A percentile compares a stretch with the other conserved stretches of the same genome.
These are phyloP conservation scores for Rhodotorula glutinis DNA, from an alignment of 1,284 basidiomycete genomes.

Conservation along the genomic window DNA sequence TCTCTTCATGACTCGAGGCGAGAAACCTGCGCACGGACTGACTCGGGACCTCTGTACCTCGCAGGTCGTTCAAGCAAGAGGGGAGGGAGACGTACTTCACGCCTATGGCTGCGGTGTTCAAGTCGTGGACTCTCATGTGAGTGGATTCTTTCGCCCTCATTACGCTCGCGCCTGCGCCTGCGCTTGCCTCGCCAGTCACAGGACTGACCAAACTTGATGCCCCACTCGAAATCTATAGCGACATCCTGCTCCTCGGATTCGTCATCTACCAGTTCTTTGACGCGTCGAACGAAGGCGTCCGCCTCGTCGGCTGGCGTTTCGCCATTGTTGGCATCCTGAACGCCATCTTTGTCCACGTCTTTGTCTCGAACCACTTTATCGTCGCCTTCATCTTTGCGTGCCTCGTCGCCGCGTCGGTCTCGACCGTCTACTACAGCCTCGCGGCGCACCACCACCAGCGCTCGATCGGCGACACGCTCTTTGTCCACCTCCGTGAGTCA, in stretches of 20 bases:
- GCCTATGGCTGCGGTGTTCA: slow-evolving; percentile 38
- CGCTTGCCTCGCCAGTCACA: too few species aligned
- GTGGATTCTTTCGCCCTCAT: too few species aligned
- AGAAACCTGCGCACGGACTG: not conserved
- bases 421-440: slow-evolving; percentile 50
- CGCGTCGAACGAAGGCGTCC: slow-evolving; percentile 29
- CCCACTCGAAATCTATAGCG: too few species aligned
- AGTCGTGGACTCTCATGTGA: slow-evolving; percentile 36
- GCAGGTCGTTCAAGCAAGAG: slow-evolving; percentile 10
- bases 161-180: too few species aligned
- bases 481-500: slow-evolving; percentile 47
- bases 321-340: slow-evolving; percentile 46
- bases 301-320: slow-evolving; percentile 50
- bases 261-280: slow-evolving; percentile 45
- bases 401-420: slow-evolving; percentile 48
- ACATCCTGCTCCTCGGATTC: slow-evolving; percentile 49
- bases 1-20: not conserved
- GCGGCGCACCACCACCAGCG: slow-evolving; percentile 45
- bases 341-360: slow-evolving; percentile 41
- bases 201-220: too few species aligned
- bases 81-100: slow-evolving; percentile 40
- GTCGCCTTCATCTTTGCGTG: slow-evolving; percentile 50
- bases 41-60: not conserved
- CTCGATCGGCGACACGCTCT: slow-evolving; percentile 42
- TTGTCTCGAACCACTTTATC: slow-evolving; percentile 35